Evolutionary conservation across 2,329 filamentous ascomycete genomes (phyloP), one percentile per base, ranked within the genome.

Genomic region (Epichloe bromicola): DNA sequence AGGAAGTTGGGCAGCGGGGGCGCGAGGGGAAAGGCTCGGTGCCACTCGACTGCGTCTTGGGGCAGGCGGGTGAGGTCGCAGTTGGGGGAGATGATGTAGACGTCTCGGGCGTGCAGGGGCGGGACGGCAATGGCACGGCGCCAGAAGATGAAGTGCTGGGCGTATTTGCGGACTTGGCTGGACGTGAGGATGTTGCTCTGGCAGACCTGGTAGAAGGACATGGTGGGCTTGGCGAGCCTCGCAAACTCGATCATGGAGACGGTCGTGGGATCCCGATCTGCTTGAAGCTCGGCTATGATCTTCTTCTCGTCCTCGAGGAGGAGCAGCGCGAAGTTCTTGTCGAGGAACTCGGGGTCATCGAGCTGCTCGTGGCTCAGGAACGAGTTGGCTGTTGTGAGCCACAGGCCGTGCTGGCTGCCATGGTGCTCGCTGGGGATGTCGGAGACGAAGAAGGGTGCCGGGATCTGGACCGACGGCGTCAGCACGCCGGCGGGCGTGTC

Each of bases 111-210:
- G 61, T 96, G 89, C 5, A 98, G 78, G 0, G 93, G 93, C 4
- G 88, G 86, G 40, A 97, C 91, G 15, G 91, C 85, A 54, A 94
- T 86, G 45, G 91, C 93, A 52, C 90, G 85, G 23, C 93, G 83
- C 90, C 91, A 97, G 69, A 94, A 95, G 54, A 97, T 89, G 55
- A 98, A 84, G 69, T 97, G 93, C 52, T 88, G 86, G 10, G 90
- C 89, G 55, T 95, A 86, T 58, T 88, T 84, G 56, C 91, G 85
- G 55, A 97, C 85, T 58, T 95, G 87, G 34, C 80, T 76, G 1
- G 93, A 75, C 3, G 85, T 82, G 49, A 97, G 83, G 19, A 83
- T 78, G 48, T 85, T 80, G 57, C 76, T 79, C 57, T 83, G 78
- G 15, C 83, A 80, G 50, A 88, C 79, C 63, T 90, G 86, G 51